phyloP scores from a whole-genome alignment of 805 yeast species.

The Starmerella stellata region DNA sequence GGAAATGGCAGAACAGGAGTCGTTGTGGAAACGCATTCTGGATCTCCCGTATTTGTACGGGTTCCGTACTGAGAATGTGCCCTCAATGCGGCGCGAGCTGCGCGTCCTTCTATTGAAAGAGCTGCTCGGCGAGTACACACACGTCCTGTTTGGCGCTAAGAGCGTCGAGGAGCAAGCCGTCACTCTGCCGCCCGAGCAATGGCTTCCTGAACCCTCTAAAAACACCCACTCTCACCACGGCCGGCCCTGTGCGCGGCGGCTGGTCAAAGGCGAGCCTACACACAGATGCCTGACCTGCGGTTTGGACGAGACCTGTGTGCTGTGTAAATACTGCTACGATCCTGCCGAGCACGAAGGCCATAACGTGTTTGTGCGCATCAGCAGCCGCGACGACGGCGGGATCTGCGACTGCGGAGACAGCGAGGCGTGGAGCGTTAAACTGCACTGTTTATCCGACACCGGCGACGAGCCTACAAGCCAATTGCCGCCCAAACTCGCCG shows the following conservation, averaged over 20 bases:
- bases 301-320: constrained; percentile 64
- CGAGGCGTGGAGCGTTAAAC: constrained; percentile 52
- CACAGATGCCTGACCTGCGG: constrained; percentile 62
- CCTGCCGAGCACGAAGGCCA: constrained; percentile 57
- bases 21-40: constrained; percentile 10
- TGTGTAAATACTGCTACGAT: constrained; percentile 61
- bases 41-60: constrained; percentile 20
- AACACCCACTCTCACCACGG: constrained; percentile 31
- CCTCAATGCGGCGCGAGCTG: constrained; percentile 18
- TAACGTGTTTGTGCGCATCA: constrained; percentile 43
- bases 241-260: constrained; percentile 56
- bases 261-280: constrained; percentile 64
- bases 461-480: constrained; percentile 17
- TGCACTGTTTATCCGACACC: constrained; percentile 32
- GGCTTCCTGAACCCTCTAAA: constrained; percentile 13
- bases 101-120: constrained; percentile 30
- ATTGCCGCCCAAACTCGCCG: constrained; percentile 36
- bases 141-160: constrained; percentile 8
- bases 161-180: constrained; percentile 4
- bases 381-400: constrained; percentile 47
- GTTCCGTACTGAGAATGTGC: constrained; percentile 15
- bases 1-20: not conserved
- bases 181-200: constrained; percentile 9
- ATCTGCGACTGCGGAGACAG: constrained; percentile 82
- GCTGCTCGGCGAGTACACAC: constrained; percentile 23